Evolutionary conservation across 1,284 basidiomycete genomes (phyloP).

Genomic region (Apiotrichum siamense): DNA sequence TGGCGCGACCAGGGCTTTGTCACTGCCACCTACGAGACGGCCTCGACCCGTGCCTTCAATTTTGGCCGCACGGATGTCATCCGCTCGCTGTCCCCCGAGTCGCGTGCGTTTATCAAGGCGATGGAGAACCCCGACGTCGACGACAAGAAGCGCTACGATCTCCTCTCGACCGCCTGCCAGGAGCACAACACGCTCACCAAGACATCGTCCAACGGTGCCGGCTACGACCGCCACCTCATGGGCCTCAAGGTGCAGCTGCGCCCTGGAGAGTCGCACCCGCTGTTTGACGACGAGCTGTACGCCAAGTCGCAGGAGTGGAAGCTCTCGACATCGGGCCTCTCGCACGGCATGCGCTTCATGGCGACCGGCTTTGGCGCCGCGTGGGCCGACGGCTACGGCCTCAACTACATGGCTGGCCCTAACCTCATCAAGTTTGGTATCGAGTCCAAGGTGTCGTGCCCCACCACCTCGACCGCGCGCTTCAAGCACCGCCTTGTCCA

Average conservation of each 20-base stretch:
- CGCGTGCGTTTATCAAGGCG: constrained; percentile 69
- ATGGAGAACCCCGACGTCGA: constrained; percentile 55
- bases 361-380: constrained; percentile 84
- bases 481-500: constrained; percentile 66
- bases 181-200: constrained; percentile 71
- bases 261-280: constrained; percentile 46
- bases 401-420: constrained; percentile 81
- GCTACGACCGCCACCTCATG: constrained; percentile 86
- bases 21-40: constrained; percentile 92
- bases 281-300: constrained; percentile 79
- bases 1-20: constrained; percentile 69
- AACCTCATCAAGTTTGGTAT: constrained; percentile 87
- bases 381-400: constrained; percentile 81
- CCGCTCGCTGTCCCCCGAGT: constrained; percentile 69
- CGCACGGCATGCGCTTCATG: constrained; percentile 76
- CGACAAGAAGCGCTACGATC: constrained; percentile 51
- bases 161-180: constrained; percentile 64
- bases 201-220: constrained; percentile 73
- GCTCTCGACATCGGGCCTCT: constrained; percentile 84
- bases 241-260: constrained; percentile 68
- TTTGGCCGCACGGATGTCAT: constrained; percentile 92
- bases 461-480: constrained; percentile 62
- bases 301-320: constrained; percentile 76
- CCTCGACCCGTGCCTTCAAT: constrained; percentile 81
- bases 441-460: constrained; percentile 75